Evolutionary conservation across 495 filamentous ascomycete species (phyloP), one percentile per base, ranked within the genome.

Genomic region (Xylaria cubensis): DNA sequence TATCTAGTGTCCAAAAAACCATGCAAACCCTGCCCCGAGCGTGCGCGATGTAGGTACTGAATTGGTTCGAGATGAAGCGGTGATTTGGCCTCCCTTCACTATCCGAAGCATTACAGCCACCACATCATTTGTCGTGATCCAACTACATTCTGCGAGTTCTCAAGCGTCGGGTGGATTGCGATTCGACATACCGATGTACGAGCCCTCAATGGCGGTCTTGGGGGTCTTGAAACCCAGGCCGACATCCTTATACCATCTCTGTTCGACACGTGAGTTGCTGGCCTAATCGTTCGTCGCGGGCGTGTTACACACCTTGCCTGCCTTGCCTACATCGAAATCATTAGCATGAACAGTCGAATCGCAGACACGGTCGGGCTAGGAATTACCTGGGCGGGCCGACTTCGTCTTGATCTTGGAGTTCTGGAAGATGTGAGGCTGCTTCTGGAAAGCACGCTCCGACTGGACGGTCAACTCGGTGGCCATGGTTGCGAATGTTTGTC

Each of bases 231-330:
- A 98, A 77, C 96, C 96, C 84, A 99, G 87, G 82, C 96, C 96
- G 81, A 99, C 93, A 81, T 99, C 97, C 92, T 99, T 99, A 86
- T 94, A 98, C 94, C 94, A 99, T 94, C 96, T 91, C 80, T 94
- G 91, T 76, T 92, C 92, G 77, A 81, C 80, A 74, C 74, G 36
- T n/a, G 69, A 64, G 73, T 61, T 51, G 34, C 15, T 64, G 71
- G 15, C 29, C 64, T 26, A 63, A 62, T 67, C 41, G 51, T 65
- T 67, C 64, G 53, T 72, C 64, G 70, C 55, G 46, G 51, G 44
- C 44, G 69, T 55, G 41, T 70, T 61, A 72, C 89, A 87, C 56
- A 79, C 77, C 90, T 97, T 95, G 81, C 93, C 94, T n/a, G 34
- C 34, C 69, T 71, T 71, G 61, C 69, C 76, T 87, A 84, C 19